Base-by-base conservation (phyloP, 306 rosid genomes). In the Glycyrrhiza uralensis region DNA sequence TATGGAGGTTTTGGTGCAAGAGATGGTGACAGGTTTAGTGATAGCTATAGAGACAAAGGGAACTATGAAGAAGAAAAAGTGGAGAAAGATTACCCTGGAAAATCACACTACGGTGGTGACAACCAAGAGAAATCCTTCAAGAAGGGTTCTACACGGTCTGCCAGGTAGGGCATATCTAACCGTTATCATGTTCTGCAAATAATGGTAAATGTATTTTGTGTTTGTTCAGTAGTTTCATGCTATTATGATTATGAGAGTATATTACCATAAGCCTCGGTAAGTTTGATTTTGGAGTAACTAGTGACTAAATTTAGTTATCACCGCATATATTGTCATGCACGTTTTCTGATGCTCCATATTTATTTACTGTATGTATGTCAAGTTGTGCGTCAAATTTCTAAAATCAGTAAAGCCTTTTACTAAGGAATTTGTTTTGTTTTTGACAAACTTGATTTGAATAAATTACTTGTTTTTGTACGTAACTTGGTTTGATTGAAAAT, bases 1-100 rank as follows among this genome's bases (percentile, higher is more conserved):
- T 87, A 88, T 83, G 91, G 91, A 74, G 91, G 97, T 30, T 74
- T 77, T 52, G 85, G 89, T 74, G 58, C 79, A 26, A 78, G 72
- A 58, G 79, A 82, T 64, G 82, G 82, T 26, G 92, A 83, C 54
- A 72, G 70, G 71, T 90, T 80, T 84, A 54, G 69, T 49, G 96
- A 89, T 69, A 85, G 79, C 80, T 83, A 78, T 52, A 72, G 70
- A 69, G 89, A 86, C 84, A 85, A 59, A 83, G 92, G 81, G 77
- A 60, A 66, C 54, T 58, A 78, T 61, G 87, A 84, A 71, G 96
- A 91, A 56, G 90, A 82, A 44, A 89, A 84, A 24, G 45, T 29
- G 69, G 90, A 82, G 64, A 85, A 86, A 71, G 85, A 82, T 81
- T 73, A 76, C 50, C 35, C 75, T 28, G 71, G 72, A 57, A 89